phyloP scores from a whole-genome alignment of 1,139 yeast genomes.

The Zygotorulaspora mrakii region DNA sequence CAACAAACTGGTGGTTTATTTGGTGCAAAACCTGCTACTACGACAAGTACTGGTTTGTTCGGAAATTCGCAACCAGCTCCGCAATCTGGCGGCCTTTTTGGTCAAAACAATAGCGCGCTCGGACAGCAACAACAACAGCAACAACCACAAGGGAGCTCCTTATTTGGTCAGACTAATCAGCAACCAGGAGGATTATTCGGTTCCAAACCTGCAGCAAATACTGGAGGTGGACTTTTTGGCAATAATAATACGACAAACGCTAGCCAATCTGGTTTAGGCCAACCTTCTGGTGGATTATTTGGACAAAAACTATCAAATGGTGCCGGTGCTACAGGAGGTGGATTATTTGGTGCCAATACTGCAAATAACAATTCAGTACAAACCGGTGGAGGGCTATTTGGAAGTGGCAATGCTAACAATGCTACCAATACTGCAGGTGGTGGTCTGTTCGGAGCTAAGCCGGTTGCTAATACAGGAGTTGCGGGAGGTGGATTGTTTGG shows the following conservation, averaged over 20 bases:
- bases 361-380: conserved; percentile 17
- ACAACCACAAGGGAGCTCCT: conserved; percentile 13
- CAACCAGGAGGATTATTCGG: conserved; percentile 25
- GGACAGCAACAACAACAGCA: conserved; percentile 11
- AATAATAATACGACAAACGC: conserved; percentile 8
- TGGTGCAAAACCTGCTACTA: conserved; percentile 27
- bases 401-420: conserved; percentile 22
- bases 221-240: conserved; percentile 26
- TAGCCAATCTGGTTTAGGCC: conserved; percentile 12
- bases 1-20: conserved; percentile 33
- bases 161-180: conserved; percentile 13
- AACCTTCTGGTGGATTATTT: conserved; percentile 29
- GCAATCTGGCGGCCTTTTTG: conserved; percentile 37
- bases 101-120: conserved; percentile 22
- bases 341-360: conserved; percentile 37
- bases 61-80: conserved; percentile 30
- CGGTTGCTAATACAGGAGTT: conserved; percentile 19
- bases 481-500: conserved; percentile 29
- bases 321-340: conserved; percentile 29
- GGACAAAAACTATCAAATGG: conserved; percentile 32
- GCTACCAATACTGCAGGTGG: conserved; percentile 22
- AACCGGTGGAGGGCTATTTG: conserved; percentile 37
- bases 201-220: conserved; percentile 17
- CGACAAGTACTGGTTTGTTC: conserved; percentile 29
- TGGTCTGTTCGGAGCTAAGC: conserved; percentile 40